Evolutionary conservation across 2,329 filamentous ascomycete genomes (phyloP).

Genomic region (Metarhizium brunneum): DNA sequence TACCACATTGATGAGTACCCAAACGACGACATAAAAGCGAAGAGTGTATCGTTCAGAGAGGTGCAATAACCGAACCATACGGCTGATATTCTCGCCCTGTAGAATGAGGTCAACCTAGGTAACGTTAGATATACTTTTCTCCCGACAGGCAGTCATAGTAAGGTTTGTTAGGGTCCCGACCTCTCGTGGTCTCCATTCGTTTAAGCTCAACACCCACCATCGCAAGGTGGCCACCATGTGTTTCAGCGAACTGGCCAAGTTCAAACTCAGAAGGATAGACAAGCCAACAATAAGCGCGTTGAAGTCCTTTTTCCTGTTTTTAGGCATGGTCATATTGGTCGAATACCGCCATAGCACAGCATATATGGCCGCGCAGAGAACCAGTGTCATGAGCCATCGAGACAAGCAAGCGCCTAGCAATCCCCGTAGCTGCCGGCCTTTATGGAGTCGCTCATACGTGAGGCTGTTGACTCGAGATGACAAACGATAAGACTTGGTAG

Average conservation of each 20-base stretch:
- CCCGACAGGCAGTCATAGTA: too few species aligned
- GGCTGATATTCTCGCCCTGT: conserved; percentile 16
- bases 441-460: conserved; percentile 13
- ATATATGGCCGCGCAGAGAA: conserved; percentile 19
- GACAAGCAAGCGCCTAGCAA: conserved; percentile 9
- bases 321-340: conserved; percentile 18
- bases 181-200: conserved; percentile 27
- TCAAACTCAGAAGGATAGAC: conserved; percentile 31
- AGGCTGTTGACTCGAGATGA: conserved; percentile 9
- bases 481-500: neutral
- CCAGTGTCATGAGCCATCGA: conserved; percentile 20
- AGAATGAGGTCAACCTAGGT: conserved; percentile 13
- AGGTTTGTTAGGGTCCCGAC: conserved; percentile 15
- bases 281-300: conserved; percentile 35
- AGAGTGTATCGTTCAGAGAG: conserved; percentile 10
- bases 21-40: conserved; percentile 12
- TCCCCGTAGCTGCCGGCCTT: conserved; percentile 10
- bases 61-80: conserved; percentile 12
- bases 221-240: conserved; percentile 32
- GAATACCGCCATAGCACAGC: conserved; percentile 19
- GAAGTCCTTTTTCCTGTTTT: conserved; percentile 28
- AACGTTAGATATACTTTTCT: neutral
- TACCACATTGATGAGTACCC: conserved; percentile 15
- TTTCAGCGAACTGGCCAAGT: conserved; percentile 32
- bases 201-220: conserved; percentile 34